Percentiles rank a stretch among this genome's conserved stretches.
phyloP scores from a whole-genome alignment of 2,329 filamentous ascomycete species.

The Byssochlamys sp. region DNA sequence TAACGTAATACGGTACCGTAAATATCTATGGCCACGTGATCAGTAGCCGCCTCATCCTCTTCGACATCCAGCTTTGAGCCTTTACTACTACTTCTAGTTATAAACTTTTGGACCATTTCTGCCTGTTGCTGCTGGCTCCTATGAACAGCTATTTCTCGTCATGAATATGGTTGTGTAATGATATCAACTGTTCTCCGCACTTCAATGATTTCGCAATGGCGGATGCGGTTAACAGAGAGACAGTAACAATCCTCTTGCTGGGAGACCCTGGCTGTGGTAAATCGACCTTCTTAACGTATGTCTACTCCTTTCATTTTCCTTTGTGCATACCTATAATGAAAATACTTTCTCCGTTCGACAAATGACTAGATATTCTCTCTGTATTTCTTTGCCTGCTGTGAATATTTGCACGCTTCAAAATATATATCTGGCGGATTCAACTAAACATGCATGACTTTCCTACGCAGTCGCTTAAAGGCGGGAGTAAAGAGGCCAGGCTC shows the following conservation, averaged over 20 bases:
- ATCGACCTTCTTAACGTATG: conserved; percentile 54
- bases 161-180: neutral
- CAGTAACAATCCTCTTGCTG: conserved; percentile 43
- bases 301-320: conserved; percentile 11
- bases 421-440: neutral
- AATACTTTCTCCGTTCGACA: neutral
- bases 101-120: neutral
- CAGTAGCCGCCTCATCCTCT: neutral
- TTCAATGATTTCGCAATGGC: neutral
- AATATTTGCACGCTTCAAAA: neutral
- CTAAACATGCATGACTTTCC: neutral
- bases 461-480: conserved; percentile 10
- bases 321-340: neutral
- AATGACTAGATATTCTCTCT: neutral
- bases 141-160: neutral
- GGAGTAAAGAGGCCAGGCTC: conserved; percentile 7
- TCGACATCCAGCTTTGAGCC: neutral
- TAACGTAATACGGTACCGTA: conserved; percentile 1
- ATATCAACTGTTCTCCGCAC: neutral
- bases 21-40: neutral
- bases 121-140: neutral
- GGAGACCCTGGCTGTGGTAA: conserved; percentile 53
- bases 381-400: neutral
- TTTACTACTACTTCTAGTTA: neutral
- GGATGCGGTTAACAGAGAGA: conserved; percentile 1